Evolutionary conservation across 176 grass and related monocot genomes (phyloP).

Genomic region (Dendrocalamus sinicus): DNA sequence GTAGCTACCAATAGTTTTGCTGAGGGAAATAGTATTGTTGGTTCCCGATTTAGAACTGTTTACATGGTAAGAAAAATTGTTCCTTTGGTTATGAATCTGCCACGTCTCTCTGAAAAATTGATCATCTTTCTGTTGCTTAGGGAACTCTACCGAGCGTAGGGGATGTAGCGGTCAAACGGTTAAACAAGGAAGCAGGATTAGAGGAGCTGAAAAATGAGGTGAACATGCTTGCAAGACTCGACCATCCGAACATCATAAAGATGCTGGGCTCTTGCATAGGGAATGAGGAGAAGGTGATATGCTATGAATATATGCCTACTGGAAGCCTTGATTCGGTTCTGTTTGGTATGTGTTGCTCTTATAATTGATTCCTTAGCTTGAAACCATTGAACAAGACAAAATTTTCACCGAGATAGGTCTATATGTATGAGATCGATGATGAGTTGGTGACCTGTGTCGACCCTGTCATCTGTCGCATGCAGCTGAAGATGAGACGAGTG

Average conservation of each 20-base stretch:
- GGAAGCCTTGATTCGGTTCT: constrained; percentile 41
- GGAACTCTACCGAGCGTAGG: not conserved
- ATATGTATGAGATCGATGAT: not conserved
- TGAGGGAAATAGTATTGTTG: constrained; percentile 12
- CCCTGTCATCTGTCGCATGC: not conserved
- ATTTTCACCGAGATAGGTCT: not conserved
- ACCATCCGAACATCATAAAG: constrained; percentile 43
- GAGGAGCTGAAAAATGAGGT: constrained; percentile 39
- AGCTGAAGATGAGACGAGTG: constrained; percentile 15
- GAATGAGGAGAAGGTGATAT: constrained; percentile 19
- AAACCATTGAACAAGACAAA: no score
- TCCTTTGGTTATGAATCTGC: not conserved
- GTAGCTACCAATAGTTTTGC: constrained; percentile 38
- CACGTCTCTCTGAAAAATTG: not conserved
- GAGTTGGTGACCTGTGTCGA: not conserved
- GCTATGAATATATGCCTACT: constrained; percentile 43
- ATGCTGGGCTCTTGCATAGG: constrained; percentile 38
- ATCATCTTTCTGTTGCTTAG: not conserved
- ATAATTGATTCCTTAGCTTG: not conserved
- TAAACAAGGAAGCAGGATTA: constrained; percentile 31
- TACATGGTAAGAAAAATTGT: constrained; percentile 30
- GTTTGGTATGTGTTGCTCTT: constrained; percentile 27
- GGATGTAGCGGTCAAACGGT: constrained; percentile 35
- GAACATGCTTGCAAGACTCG: constrained; percentile 30
- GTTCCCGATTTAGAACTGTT: not conserved